A percentile compares a stretch with the other conserved stretches of the same genome.
These are phyloP conservation scores for Cinnamomum chago DNA, from an alignment of 164 flowering plant genomes.

Conservation along the genomic window DNA sequence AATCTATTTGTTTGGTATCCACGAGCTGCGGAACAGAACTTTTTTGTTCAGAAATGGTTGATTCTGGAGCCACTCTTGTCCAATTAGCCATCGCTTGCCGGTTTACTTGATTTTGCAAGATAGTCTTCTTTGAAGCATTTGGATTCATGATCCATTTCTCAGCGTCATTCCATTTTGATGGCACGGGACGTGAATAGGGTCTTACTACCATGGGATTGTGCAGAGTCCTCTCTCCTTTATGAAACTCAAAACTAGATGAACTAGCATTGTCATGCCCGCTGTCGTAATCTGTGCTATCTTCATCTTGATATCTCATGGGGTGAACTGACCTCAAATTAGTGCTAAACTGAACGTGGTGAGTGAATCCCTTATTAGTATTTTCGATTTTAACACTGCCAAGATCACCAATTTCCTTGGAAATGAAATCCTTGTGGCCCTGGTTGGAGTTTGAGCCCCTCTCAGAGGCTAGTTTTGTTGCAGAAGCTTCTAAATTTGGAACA, in stretches of 20 bases:
- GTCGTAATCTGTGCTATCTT: slow-evolving; percentile 79
- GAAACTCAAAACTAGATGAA: slow-evolving; percentile 93
- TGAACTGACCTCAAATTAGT: slow-evolving; percentile 52
- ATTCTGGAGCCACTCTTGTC: slow-evolving; percentile 57
- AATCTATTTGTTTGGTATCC: slow-evolving; percentile 46
- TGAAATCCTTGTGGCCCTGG: slow-evolving; percentile 25
- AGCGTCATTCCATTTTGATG: slow-evolving; percentile 95
- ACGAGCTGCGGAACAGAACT: slow-evolving; percentile 15
- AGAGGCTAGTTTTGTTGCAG: slow-evolving; percentile 14
- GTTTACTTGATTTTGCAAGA: slow-evolving; percentile 29
- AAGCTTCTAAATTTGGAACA: slow-evolving; percentile 27
- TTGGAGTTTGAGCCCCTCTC: slow-evolving; percentile 13
- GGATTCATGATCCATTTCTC: slow-evolving; percentile 83
- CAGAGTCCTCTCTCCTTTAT: slow-evolving; percentile 57
- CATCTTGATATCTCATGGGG: slow-evolving; percentile 51
- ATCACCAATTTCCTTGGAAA: slow-evolving; percentile 25
- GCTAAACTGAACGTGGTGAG: slow-evolving; percentile 7
- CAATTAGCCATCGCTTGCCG: slow-evolving; percentile 32
- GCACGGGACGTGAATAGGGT: slow-evolving; percentile 51
- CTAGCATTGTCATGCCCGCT: slow-evolving; percentile 59
- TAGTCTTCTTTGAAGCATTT: slow-evolving; percentile 37
- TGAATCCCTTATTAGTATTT: slow-evolving; percentile 28
- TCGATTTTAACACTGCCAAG: slow-evolving; percentile 24
- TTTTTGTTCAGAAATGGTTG: slow-evolving; percentile 36
- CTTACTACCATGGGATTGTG: slow-evolving; percentile 33